Evolutionary conservation across 2,329 filamentous ascomycete genomes (phyloP).

Genomic region (Trichophyton benhamiae): DNA sequence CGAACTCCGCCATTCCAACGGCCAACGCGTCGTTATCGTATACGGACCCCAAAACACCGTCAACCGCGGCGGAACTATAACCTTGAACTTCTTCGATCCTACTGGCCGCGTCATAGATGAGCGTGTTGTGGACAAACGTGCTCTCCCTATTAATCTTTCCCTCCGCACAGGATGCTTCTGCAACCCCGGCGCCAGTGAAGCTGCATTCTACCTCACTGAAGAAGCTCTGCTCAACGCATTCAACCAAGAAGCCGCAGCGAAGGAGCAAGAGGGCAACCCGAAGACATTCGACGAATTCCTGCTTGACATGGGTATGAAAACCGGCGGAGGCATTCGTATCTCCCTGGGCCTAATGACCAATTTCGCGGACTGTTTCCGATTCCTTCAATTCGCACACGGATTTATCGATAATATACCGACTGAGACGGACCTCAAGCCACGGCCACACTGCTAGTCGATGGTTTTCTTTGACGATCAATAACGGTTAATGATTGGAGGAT

Average conservation of each 20-base stretch:
- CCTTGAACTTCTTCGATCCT: slow-evolving; percentile 48
- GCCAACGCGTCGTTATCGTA: slow-evolving; percentile 39
- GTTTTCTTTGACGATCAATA: not conserved
- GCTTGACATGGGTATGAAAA: slow-evolving; percentile 14
- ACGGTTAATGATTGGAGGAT: not conserved
- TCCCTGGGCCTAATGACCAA: slow-evolving; percentile 17
- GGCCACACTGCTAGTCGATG: slow-evolving; percentile 7
- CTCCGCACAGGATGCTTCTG: slow-evolving; percentile 48
- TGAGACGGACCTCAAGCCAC: slow-evolving; percentile 3
- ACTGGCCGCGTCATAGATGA: slow-evolving; percentile 46
- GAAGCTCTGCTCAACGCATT: slow-evolving; percentile 5
- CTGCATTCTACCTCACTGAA: slow-evolving; percentile 33
- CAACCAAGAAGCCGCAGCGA: slow-evolving; percentile 3
- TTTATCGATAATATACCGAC: slow-evolving; percentile 8
- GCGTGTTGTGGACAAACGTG: slow-evolving; percentile 46
- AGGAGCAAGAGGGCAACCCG: slow-evolving; percentile 10
- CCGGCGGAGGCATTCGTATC: slow-evolving; percentile 14
- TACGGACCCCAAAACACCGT: slow-evolving; percentile 46
- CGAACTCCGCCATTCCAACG: slow-evolving; percentile 43
- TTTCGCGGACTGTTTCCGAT: slow-evolving; percentile 13
- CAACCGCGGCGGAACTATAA: slow-evolving; percentile 44
- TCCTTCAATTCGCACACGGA: slow-evolving; percentile 10
- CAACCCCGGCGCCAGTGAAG: slow-evolving; percentile 36
- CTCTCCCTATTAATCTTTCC: slow-evolving; percentile 45
- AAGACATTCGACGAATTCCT: slow-evolving; percentile 15